Base-by-base conservation (phyloP, 768 basidiomycete species). In the Naganishia onofrii region DNA sequence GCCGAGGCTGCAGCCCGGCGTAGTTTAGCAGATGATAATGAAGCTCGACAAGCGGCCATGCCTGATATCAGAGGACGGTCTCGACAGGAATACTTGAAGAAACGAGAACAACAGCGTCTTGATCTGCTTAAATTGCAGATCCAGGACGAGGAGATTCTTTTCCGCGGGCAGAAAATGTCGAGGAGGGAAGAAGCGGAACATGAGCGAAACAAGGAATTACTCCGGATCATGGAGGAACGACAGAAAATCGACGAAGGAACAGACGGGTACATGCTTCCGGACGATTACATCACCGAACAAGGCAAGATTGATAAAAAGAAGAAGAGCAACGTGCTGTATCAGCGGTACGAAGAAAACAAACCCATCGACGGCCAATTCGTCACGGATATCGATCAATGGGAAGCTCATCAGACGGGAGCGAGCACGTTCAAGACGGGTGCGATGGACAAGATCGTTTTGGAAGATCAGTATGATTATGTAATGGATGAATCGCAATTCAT, bases 401-500 rank as follows among this genome's bases (percentile, higher is more conserved):
- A 99, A 82, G 89, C 89, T 55, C 86, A 87, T 81, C 96, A 99
- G 82, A 90, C 93, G 29, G 85, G 86, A 67, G 89, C 92, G 76
- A 92, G 92, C 75, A 90, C 90, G 17, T 91, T 97, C 83, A 89
- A 87, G 79, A 89, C 89, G 3, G 93, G 96, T 32, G 93, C 96
- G 1, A 79, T 94, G 87, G 96, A 99, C 81, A 92, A 91, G 80
- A 88, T 90, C 71, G 71, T 90, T 23, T 73, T 77, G 26, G 87
- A 88, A 34, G 92, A 93, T 38, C 88, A 89, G 52, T 98, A 95
- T 76, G 95, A 98, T 69, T 99, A 93, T 79, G 95, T 99, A 55
- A 97, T 99, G 76, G 96, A 99, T 80, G 96, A 98, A 81, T 91
- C 88, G 76, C 95, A 96, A 82, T 93, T 92, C 26, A 98, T 99